phyloP scores from a whole-genome alignment of 2,329 filamentous ascomycete species.

The Cadophora sp. region DNA sequence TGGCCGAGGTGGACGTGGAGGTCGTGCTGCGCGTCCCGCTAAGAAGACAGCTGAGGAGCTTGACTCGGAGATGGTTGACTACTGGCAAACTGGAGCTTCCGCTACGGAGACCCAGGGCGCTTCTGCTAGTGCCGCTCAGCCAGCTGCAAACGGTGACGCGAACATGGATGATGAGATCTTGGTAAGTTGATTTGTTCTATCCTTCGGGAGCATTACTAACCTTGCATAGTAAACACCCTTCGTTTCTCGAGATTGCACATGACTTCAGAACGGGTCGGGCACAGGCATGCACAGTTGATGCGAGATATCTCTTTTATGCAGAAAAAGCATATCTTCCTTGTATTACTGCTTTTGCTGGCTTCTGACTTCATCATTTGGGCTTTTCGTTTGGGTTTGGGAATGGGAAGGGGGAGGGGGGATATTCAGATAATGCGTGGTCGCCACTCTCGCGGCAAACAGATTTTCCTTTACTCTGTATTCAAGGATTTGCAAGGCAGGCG shows the following conservation, averaged over 20 bases:
- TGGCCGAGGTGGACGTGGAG: conserved; percentile 56
- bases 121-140: conserved; percentile 36
- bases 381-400: conserved; percentile 8
- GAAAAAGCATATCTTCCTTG: conserved; percentile 12
- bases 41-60: conserved; percentile 96
- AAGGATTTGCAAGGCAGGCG: conserved; percentile 5
- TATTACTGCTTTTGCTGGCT: conserved; percentile 18
- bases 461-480: conserved; percentile 17
- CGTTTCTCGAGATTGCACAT: not conserved
- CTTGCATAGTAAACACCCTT: not conserved
- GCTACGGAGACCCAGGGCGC: conserved; percentile 54
- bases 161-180: conserved; percentile 71
- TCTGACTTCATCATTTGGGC: conserved; percentile 7
- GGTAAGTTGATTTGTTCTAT: conserved; percentile 31
- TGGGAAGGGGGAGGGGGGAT: conserved; percentile 11
- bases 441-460: conserved; percentile 6
- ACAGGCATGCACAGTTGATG: not conserved
- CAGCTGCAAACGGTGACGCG: conserved; percentile 56
- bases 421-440: conserved; percentile 14
- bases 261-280: not conserved
- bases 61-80: conserved; percentile 97
- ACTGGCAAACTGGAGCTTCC: conserved; percentile 68
- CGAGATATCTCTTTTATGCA: not conserved
- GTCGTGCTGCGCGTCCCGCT: conserved; percentile 67
- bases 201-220: conserved; percentile 19